These are phyloP conservation scores for Arabidopsis arenosa DNA, from an alignment of 345 rosid species.

Conservation along the genomic window DNA sequence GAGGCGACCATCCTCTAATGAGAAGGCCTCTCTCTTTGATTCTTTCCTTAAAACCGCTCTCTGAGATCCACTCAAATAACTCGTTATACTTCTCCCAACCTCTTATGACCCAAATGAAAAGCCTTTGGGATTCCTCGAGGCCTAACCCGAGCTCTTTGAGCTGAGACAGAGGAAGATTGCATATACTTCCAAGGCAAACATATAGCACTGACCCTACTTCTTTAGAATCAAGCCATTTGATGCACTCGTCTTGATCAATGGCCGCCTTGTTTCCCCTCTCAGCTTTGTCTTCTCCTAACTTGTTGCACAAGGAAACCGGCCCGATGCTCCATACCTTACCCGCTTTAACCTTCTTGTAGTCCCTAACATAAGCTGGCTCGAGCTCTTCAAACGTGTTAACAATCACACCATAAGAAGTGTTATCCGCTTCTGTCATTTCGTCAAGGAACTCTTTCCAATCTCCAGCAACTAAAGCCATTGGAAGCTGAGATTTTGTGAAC, in stretches of 20 bases:
- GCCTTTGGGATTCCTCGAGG: conserved; percentile 48
- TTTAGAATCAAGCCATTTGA: conserved; percentile 51
- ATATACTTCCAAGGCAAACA: conserved; percentile 54
- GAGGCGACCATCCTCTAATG: conserved; percentile 61
- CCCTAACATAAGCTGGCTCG: conserved; percentile 44
- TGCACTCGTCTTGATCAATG: conserved; percentile 27
- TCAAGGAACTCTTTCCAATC: no score
- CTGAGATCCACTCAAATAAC: conserved; percentile 42
- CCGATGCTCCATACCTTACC: conserved; percentile 55
- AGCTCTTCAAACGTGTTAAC: conserved; percentile 53
- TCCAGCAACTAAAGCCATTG: neutral
- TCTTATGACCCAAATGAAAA: conserved; percentile 57
- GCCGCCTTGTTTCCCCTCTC: conserved; percentile 47
- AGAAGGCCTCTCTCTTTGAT: conserved; percentile 47
- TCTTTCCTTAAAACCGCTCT: conserved; percentile 47
- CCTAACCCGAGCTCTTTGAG: conserved; percentile 53
- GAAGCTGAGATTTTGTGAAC: conserved; percentile 51
- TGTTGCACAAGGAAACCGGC: conserved; percentile 49
- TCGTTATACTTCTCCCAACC: conserved; percentile 32
- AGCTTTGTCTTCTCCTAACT: conserved; percentile 34
- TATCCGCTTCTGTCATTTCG: no score
- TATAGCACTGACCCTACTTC: conserved; percentile 46
- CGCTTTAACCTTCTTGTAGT: conserved; percentile 32
- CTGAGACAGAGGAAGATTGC: conserved; percentile 40
- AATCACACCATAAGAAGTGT: conserved; percentile 41